phyloP scores from a whole-genome alignment of 148 eudicot genomes.

The Salicornia ramosissima region DNA sequence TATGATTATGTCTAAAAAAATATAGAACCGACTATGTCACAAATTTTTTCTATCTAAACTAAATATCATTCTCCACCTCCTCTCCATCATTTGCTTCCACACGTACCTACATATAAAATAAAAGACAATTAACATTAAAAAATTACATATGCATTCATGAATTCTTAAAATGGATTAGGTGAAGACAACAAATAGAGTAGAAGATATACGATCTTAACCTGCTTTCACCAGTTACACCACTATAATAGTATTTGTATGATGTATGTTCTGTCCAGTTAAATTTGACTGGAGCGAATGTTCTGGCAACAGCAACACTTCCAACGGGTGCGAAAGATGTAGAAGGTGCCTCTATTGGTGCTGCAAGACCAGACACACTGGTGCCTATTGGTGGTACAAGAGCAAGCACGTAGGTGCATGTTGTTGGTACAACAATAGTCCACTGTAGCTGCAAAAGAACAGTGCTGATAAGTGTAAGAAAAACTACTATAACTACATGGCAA shows the following conservation, averaged over 20 bases:
- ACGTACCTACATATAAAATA: no score
- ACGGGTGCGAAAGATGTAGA: slow-evolving; percentile 39
- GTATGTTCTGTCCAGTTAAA: slow-evolving; percentile 95
- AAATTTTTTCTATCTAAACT: no score
- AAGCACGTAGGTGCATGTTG: no score
- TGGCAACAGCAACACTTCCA: slow-evolving; percentile 28
- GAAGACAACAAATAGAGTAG: background rate
- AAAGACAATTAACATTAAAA: no score
- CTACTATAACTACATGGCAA: background rate
- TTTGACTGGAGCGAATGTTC: slow-evolving; percentile 38
- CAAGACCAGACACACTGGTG: slow-evolving; percentile 28
- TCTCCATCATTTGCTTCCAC: no score
- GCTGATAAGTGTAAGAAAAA: background rate
- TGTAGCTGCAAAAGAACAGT: slow-evolving; percentile 43
- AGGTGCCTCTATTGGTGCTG: slow-evolving; percentile 36
- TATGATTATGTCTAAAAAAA: no score
- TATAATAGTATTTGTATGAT: slow-evolving; percentile 80
- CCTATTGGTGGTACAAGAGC: no score
- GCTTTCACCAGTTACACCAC: slow-evolving; percentile 77
- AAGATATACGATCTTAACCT: no score
- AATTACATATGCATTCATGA: no score
- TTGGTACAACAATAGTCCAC: slow-evolving; percentile 50
- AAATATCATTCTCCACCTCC: no score
- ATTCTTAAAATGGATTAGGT: background rate
- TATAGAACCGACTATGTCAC: no score